Evolutionary conservation across 2,329 filamentous ascomycete genomes (phyloP).

Genomic region (Aspergillus sp.): DNA sequence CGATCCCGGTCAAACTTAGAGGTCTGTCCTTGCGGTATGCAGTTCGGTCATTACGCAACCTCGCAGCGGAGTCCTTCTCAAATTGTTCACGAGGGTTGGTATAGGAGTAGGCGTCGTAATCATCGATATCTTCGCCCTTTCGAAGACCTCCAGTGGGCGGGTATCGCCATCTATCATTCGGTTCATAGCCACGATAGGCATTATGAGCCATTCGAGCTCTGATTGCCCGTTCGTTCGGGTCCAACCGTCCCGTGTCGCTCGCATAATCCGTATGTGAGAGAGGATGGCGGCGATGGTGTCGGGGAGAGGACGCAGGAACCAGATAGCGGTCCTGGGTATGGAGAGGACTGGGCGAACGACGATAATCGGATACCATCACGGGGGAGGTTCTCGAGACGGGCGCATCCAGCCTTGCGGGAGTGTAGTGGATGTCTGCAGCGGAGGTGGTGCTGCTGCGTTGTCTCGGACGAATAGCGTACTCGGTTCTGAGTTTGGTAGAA

Average conservation of each 20-base stretch:
- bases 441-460: conserved; percentile 37
- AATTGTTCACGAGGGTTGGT: conserved; percentile 49
- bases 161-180: conserved; percentile 26
- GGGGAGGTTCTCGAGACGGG: conserved; percentile 29
- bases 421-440: conserved; percentile 26
- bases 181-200: conserved; percentile 27
- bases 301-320: conserved; percentile 30
- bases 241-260: conserved; percentile 35
- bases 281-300: conserved; percentile 29
- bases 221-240: conserved; percentile 18
- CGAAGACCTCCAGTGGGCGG: conserved; percentile 28
- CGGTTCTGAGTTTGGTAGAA: conserved; percentile 34
- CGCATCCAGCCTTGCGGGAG: conserved; percentile 28
- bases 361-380: conserved; percentile 28
- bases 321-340: conserved; percentile 35
- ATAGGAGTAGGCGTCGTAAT: conserved; percentile 47
- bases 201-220: conserved; percentile 23
- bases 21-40: conserved; percentile 33
- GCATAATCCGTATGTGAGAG: conserved; percentile 35
- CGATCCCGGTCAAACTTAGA: conserved; percentile 40
- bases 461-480: conserved; percentile 39
- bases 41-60: conserved; percentile 30
- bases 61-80: conserved; percentile 44
- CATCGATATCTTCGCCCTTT: conserved; percentile 40
- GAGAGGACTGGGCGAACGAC: conserved; percentile 34